phyloP scores from a whole-genome alignment of 176 grass and related monocot genomes.

The Puya raimondii region DNA sequence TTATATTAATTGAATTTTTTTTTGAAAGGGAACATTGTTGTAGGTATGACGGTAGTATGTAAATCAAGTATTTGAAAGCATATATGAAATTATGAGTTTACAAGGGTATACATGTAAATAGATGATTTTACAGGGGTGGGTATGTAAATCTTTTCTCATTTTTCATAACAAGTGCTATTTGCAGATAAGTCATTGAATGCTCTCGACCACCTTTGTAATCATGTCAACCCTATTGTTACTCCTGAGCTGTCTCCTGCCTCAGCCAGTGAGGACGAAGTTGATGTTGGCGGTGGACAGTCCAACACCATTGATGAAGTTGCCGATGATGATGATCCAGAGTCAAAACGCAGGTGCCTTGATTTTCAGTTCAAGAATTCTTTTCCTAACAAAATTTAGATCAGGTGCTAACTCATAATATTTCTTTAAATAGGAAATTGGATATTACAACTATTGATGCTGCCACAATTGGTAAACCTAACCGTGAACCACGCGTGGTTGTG shows the following conservation, averaged over 20 bases:
- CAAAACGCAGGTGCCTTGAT: slow-evolving; percentile 76
- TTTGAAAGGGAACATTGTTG: no score
- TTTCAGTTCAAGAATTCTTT: not conserved
- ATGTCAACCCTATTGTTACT: slow-evolving; percentile 40
- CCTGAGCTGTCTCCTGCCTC: slow-evolving; percentile 33
- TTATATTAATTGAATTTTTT: no score
- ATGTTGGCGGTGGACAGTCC: slow-evolving; percentile 58
- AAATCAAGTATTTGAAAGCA: no score
- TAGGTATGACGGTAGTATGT: no score
- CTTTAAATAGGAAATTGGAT: slow-evolving; percentile 75
- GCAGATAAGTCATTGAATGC: slow-evolving; percentile 61
- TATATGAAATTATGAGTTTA: no score
- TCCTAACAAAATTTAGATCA: not conserved
- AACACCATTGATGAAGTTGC: slow-evolving; percentile 62
- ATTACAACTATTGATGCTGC: slow-evolving; percentile 60
- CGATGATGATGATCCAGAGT: slow-evolving; percentile 77
- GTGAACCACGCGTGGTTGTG: slow-evolving; percentile 96
- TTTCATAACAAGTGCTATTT: slow-evolving; percentile 7
- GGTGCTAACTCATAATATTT: not conserved
- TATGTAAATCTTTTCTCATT: no score
- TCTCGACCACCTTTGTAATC: slow-evolving; percentile 30
- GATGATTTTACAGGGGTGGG: no score
- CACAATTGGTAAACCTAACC: slow-evolving; percentile 75
- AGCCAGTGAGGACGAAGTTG: slow-evolving; percentile 62
- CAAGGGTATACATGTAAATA: no score